Evolutionary conservation across 108 stramenopile species (phyloP).

Genomic region (Skeletonema menzelii): DNA sequence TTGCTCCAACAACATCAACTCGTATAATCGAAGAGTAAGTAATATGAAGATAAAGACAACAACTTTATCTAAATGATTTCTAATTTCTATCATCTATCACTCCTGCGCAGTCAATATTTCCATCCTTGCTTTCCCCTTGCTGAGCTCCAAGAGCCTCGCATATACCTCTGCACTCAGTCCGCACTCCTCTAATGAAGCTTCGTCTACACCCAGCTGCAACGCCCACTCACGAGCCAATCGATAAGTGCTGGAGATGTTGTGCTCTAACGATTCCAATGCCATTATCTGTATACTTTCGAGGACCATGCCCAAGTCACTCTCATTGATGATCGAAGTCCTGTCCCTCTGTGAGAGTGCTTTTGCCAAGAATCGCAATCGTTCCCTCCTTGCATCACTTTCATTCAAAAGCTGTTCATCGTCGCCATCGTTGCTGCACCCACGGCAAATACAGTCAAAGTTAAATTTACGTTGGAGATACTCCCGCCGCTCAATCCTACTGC

Average conservation of each 20-base stretch:
- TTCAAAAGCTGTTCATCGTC: not conserved
- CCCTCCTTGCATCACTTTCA: not conserved
- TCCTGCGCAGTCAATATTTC: too few species aligned
- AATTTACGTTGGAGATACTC: not conserved
- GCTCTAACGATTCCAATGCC: not conserved
- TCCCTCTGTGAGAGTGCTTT: not conserved
- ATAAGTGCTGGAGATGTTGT: conserved; percentile 4
- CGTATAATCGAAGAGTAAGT: too few species aligned
- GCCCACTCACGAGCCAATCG: conserved; percentile 6
- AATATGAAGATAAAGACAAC: too few species aligned
- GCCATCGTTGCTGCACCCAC: not conserved
- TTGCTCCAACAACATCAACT: too few species aligned
- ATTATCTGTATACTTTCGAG: conserved; percentile 6
- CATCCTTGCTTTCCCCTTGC: conserved; percentile 14
- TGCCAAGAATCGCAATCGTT: not conserved
- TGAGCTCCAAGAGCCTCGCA: conserved; percentile 1
- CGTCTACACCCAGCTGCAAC: not conserved
- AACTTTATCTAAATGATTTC: too few species aligned
- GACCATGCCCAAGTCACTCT: not conserved
- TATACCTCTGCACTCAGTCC: not conserved
- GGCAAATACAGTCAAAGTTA: conserved; percentile 8
- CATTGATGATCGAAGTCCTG: not conserved
- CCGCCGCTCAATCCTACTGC: not conserved
- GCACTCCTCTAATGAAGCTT: not conserved
- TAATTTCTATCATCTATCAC: too few species aligned